Base-by-base conservation (phyloP, 192 early-diverging fungal genomes). In the Mortierella claussenii region DNA sequence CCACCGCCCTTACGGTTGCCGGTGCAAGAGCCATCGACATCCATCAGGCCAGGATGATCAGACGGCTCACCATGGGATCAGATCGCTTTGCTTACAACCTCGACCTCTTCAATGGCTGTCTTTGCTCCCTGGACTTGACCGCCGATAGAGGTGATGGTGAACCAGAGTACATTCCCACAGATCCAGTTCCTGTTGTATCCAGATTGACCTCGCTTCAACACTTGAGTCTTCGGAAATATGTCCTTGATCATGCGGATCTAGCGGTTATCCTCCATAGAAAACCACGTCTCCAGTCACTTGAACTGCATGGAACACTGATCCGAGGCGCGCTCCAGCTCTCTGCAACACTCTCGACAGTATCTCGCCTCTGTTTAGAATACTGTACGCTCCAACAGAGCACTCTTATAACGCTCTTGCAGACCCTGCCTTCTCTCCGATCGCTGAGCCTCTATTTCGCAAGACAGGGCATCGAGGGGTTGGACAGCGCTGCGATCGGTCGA, bases 331-430 rank as follows among this genome's bases (percentile, higher is more conserved):
- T 50, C 13, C 48, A 13, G 13, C 20, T 28, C 24, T 23, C 7
- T 5, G 13, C 4, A 27, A 2, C 27, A 26, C 23, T 50, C 23
- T 12, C 4, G 23, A 3, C 48, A 21, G 23, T 50, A 2, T 26
- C 48, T 50, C 48, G 23, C 48, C 27, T 50, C 1, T 26, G 27
- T 24, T 31, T 51, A 10, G 17, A 49, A 26, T 61, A 61, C 28
- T 49, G 48, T 6, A 45, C 4, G 4, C 3, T 45, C 15, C 4
- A 13, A 4, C 43, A 45, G 20, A 13, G 15, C 17, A 45, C 43
- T n/a, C 20, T 45, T n/a, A 20, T n/a, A 45, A 8, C 43, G 20
- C 15, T 45, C 17, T 45, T 45, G 17, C 15, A 45, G 13, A 20
- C 43, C 3, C 15, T 45, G 43, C 15, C 43, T n/a, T 45, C 43